Evolutionary conservation across 2,329 filamentous ascomycete species (phyloP).

Genomic region (Claviceps sp.): DNA sequence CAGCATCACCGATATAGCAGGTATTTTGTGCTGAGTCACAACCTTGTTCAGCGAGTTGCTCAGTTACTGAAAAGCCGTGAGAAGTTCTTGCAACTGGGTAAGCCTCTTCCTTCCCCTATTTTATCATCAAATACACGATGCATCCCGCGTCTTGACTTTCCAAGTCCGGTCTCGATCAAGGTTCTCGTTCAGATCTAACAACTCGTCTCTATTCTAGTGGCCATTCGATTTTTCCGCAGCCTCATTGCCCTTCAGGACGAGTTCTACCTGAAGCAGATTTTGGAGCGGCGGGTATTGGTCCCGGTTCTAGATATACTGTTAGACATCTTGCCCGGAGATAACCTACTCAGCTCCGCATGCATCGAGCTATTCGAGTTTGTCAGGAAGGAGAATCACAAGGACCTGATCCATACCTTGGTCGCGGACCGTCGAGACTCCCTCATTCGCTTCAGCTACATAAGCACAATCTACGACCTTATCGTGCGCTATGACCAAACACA

Average conservation of each 20-base stretch:
- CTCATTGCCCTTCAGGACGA: conserved; percentile 78
- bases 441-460: conserved; percentile 63
- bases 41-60: conserved; percentile 63
- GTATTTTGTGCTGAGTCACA: conserved; percentile 72
- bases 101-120: conserved; percentile 16
- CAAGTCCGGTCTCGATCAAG: too few species aligned
- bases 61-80: conserved; percentile 73
- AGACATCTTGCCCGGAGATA: conserved; percentile 81
- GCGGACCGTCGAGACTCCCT: conserved; percentile 72
- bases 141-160: too few species aligned
- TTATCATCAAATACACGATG: background rate
- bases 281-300: conserved; percentile 66
- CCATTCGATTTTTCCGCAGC: conserved; percentile 86
- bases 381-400: conserved; percentile 67
- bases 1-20: conserved; percentile 80
- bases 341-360: conserved; percentile 84
- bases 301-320: conserved; percentile 75
- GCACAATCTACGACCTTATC: conserved; percentile 69
- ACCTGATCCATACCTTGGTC: conserved; percentile 71
- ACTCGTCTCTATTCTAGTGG: conserved; percentile 37
- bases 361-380: conserved; percentile 90
- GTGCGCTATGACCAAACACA: conserved; percentile 66
- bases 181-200: background rate
- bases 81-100: conserved; percentile 85
- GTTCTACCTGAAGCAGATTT: conserved; percentile 78